Conservation (phyloP, 2,329 filamentous ascomycete genomes). For the Botrytis elliptica region DNA sequence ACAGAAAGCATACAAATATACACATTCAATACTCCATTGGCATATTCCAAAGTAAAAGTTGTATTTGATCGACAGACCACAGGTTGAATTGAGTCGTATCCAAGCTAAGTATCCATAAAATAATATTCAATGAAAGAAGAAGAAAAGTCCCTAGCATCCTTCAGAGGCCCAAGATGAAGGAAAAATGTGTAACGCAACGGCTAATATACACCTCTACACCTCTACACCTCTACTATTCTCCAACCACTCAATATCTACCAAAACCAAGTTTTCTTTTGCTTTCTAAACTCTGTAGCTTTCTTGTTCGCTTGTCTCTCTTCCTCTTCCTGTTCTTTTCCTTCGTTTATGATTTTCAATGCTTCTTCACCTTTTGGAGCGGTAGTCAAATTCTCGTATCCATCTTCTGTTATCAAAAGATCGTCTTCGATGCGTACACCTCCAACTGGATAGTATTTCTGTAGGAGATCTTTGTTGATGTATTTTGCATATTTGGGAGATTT, state of each 20-base stretch:
- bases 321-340: constrained; percentile 20
- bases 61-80: not conserved
- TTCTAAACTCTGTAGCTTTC: constrained; percentile 12
- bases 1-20: not conserved
- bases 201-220: not conserved
- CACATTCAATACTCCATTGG: not conserved
- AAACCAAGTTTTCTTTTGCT: constrained; percentile 27
- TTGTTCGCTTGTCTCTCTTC: constrained; percentile 9
- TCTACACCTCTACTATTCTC: not conserved
- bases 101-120: not conserved
- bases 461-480: constrained; percentile 63
- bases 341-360: constrained; percentile 60
- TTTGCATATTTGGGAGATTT: constrained; percentile 55
- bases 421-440: constrained; percentile 94
- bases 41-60: not conserved
- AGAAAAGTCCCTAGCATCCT: not conserved
- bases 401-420: constrained; percentile 75
- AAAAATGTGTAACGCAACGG: not conserved
- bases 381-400: constrained; percentile 81
- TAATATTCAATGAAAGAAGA: not conserved
- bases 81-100: not conserved
- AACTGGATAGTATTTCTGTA: constrained; percentile 71
- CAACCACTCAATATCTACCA: constrained; percentile 24
- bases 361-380: constrained; percentile 74
- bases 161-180: not conserved